Conservation (phyloP, 768 basidiomycete genomes). For the Phlebiopsis flavidoalba region DNA sequence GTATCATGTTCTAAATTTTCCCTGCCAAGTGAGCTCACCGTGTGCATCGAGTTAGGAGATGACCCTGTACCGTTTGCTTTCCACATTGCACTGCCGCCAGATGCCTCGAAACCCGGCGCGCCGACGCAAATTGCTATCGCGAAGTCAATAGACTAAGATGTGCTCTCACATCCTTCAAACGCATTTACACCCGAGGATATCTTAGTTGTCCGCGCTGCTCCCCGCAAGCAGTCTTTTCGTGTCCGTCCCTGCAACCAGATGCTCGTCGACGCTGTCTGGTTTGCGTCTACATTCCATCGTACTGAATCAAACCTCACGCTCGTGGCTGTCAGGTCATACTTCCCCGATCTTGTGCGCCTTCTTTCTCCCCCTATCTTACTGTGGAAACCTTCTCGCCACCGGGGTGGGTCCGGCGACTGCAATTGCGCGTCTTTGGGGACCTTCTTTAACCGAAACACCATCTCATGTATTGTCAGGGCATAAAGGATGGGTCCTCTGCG, state of each 20-base stretch:
- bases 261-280: conserved; percentile 89
- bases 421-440: conserved; percentile 92
- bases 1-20: conserved; percentile 17
- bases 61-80: conserved; percentile 93
- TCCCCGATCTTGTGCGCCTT: conserved; percentile 92
- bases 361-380: conserved; percentile 94
- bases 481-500: conserved; percentile 93
- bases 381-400: conserved; percentile 86
- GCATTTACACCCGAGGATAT: conserved; percentile 83
- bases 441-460: conserved; percentile 88
- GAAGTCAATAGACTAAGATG: conserved; percentile 78
- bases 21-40: conserved; percentile 4
- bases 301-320: conserved; percentile 7
- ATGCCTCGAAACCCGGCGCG: conserved; percentile 36
- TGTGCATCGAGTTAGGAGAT: conserved; percentile 46
- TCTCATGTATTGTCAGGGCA: conserved; percentile 85
- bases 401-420: conserved; percentile 94
- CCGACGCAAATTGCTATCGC: conserved; percentile 81
- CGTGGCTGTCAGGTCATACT: conserved; percentile 67
- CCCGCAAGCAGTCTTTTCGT: conserved; percentile 91
- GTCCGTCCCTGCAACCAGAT: conserved; percentile 92
- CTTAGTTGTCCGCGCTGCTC: conserved; percentile 79
- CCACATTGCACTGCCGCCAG: conserved; percentile 70
- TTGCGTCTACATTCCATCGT: conserved; percentile 26
- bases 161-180: conserved; percentile 67